Percentiles rank a stretch among this genome's conserved stretches.
phyloP scores from a whole-genome alignment of 768 basidiomycete species.

The Lactifluus piperatus region DNA sequence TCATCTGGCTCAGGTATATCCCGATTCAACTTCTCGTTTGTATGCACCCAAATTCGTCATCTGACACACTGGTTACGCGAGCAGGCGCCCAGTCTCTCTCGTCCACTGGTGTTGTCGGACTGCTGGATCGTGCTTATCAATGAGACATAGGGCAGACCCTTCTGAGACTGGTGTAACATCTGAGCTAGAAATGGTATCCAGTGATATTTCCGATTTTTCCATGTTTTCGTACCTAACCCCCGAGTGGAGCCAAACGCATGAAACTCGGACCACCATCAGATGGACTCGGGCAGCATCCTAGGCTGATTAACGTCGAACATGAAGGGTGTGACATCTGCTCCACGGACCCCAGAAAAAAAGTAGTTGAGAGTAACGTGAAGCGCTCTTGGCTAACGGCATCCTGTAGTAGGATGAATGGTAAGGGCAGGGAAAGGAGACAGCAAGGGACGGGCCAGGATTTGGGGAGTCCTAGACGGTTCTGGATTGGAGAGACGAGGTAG shows the following conservation, averaged over 20 bases:
- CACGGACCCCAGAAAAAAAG: slow-evolving; percentile 85
- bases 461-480: no score
- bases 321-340: slow-evolving; percentile 73
- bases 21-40: no score
- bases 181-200: slow-evolving; percentile 35
- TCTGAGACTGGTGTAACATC: slow-evolving; percentile 26
- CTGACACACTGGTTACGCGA: no score
- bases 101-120: no score
- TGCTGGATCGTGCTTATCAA: slow-evolving; percentile 32
- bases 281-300: slow-evolving; percentile 47
- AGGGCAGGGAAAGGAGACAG: background rate
- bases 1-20: no score
- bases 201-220: slow-evolving; percentile 62
- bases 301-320: slow-evolving; percentile 73
- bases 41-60: no score
- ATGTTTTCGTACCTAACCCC: slow-evolving; percentile 55
- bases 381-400: slow-evolving; percentile 87
- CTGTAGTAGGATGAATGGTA: slow-evolving; percentile 28
- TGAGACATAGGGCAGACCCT: slow-evolving; percentile 41
- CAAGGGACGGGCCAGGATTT: no score
- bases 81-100: no score
- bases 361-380: slow-evolving; percentile 71
- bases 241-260: slow-evolving; percentile 53
- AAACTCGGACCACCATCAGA: slow-evolving; percentile 78
- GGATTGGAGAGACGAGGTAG: no score